Evolutionary conservation across 768 basidiomycete genomes (phyloP), one percentile per base, ranked within the genome.

Genomic region (Hypholoma sublateritium): DNA sequence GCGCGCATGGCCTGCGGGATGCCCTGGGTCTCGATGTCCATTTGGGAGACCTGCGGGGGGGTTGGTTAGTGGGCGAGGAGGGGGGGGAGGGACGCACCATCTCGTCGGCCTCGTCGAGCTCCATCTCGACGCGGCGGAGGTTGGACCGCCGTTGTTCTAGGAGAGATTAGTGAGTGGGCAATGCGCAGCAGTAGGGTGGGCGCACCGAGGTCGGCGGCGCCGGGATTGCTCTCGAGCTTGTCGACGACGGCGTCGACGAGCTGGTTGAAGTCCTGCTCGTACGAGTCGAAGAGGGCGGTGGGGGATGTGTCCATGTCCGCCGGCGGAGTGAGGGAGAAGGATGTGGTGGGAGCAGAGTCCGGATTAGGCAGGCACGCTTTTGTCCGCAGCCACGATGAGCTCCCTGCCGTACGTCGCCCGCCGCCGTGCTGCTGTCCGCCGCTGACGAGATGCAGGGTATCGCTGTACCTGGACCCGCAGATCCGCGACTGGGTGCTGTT

Each of bases 1-100:
- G 86, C 74, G 50, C 89, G 84, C 64, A 95, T 80, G 19, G 90
- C 89, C 67, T 91, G 87, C 0, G 95, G 94, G 68, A 98, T 94
- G 11, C 93, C 91, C 65, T 95, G 94, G 6, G 96, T 88, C 76
- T 99, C 97, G 56, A 99, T 89, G 76, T 98, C 96, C 96, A 99
- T 97, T 83, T 99, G 97, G 46, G 94, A 94, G 62, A 98, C 83
- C 96, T 98, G 62, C 3, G 28, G 16, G 45, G n/a, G 24, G 35
- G 5, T 13, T 19, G 11, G 44, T 2, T 1, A 14, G 32, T 22
- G 17, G 44, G 32, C 50, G 49, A 34, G 32, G 44, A 59, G 60
- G 21, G 51, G 22, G 48, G 53, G 21, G 43, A 41, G n/a, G 35
- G 8, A 67, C 84, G 47, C 65, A 89, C 95, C 84, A 98, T 94